Conservation (phyloP, 2,329 filamentous ascomycete genomes). For the Madurella mycetomatis region DNA sequence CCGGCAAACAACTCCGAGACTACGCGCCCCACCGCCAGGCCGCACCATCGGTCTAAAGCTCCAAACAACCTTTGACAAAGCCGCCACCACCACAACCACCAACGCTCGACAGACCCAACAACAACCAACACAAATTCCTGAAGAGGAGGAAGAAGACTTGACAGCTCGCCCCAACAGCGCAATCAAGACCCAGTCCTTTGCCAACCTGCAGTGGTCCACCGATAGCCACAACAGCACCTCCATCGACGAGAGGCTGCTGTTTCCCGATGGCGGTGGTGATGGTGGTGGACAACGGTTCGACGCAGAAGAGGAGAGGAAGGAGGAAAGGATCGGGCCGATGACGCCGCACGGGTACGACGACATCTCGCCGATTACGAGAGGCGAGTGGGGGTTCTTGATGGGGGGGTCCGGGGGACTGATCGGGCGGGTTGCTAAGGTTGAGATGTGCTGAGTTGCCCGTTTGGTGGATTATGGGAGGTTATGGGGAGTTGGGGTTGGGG, state of each 20-base stretch:
- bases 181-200: background rate
- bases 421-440: conserved; percentile 46
- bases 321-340: conserved; percentile 40
- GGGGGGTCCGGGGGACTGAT: conserved; percentile 33
- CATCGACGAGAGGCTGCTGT: conserved; percentile 18
- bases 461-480: background rate
- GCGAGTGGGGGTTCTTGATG: conserved; percentile 61
- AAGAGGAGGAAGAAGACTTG: conserved; percentile 22
- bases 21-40: conserved; percentile 24
- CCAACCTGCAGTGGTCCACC: background rate
- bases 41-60: conserved; percentile 35
- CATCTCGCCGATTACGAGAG: conserved; percentile 57
- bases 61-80: conserved; percentile 40
- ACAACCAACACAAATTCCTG: background rate
- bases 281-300: conserved; percentile 19
- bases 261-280: background rate
- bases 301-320: conserved; percentile 9
- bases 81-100: background rate
- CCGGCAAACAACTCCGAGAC: conserved; percentile 20
- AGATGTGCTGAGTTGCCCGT: conserved; percentile 41
- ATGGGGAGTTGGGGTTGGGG: no score
- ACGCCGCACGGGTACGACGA: conserved; percentile 59
- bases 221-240: background rate
- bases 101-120: background rate
- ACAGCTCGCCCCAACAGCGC: conserved; percentile 26